Percentiles rank a stretch among this genome's conserved stretches.
phyloP scores from a whole-genome alignment of 1,284 basidiomycete species.

The Anthracocystis panici-leucophaei region DNA sequence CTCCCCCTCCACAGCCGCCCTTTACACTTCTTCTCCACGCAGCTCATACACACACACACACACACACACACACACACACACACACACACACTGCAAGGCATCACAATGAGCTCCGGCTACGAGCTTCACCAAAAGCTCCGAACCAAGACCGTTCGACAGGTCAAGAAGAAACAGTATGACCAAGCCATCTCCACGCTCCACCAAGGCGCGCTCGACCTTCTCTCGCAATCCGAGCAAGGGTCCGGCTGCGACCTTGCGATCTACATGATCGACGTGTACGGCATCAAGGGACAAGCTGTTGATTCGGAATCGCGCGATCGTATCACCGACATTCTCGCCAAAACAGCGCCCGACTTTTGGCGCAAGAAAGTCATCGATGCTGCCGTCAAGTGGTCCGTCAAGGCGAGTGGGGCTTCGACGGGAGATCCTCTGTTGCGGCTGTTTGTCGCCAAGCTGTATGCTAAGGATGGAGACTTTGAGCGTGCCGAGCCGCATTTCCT shows the following conservation, averaged over 20 bases:
- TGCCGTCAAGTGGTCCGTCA: constrained; percentile 63
- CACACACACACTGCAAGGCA: not conserved
- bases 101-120: constrained; percentile 57
- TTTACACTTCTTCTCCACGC: not conserved
- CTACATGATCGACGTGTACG: constrained; percentile 67
- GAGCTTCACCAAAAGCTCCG: constrained; percentile 68
- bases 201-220: constrained; percentile 56
- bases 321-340: constrained; percentile 50
- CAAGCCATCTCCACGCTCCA: constrained; percentile 62
- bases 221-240: constrained; percentile 64
- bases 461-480: constrained; percentile 39
- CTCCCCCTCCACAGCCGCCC: not conserved
- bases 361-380: constrained; percentile 65
- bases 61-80: not conserved
- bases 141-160: constrained; percentile 66
- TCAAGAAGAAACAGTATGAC: constrained; percentile 67
- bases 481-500: constrained; percentile 60
- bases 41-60: not conserved
- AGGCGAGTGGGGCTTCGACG: constrained; percentile 37
- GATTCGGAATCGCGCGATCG: constrained; percentile 51
- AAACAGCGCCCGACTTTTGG: constrained; percentile 64
- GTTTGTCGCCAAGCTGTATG: constrained; percentile 59
- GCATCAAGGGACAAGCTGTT: constrained; percentile 38
- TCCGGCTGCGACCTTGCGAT: constrained; percentile 66
- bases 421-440: constrained; percentile 62